Percentiles rank a stretch among this genome's conserved stretches.
Conservation (phyloP, 2,329 filamentous ascomycete species). For the Sclerotinia nivalis region DNA sequence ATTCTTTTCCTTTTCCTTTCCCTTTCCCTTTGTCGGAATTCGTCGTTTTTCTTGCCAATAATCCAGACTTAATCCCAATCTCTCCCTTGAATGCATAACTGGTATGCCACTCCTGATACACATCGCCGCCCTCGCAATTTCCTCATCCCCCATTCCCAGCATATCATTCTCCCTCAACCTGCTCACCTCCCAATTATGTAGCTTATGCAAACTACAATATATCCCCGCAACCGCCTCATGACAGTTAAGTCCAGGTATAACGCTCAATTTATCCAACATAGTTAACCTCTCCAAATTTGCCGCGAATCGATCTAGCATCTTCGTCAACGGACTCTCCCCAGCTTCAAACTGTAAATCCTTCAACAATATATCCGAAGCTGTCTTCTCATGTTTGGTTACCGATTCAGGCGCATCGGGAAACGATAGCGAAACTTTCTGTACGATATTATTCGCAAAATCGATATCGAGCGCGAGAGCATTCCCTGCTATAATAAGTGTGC, state of each 20-base stretch:
- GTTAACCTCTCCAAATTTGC: slow-evolving; percentile 70
- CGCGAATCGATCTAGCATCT: slow-evolving; percentile 69
- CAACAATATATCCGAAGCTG: slow-evolving; percentile 65
- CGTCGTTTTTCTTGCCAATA: slow-evolving; percentile 72
- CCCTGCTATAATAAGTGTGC: slow-evolving; percentile 62
- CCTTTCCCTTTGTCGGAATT: slow-evolving; percentile 43
- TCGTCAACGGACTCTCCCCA: slow-evolving; percentile 65
- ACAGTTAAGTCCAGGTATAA: slow-evolving; percentile 67
- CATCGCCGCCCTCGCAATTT: slow-evolving; percentile 45
- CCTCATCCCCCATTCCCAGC: slow-evolving; percentile 49
- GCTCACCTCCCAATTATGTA: slow-evolving; percentile 71
- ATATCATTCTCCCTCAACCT: slow-evolving; percentile 52
- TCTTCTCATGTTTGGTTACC: slow-evolving; percentile 60
- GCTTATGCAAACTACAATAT: slow-evolving; percentile 65
- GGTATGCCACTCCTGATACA: slow-evolving; percentile 71
- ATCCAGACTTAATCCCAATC: slow-evolving; percentile 69
- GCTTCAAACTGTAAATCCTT: slow-evolving; percentile 61
- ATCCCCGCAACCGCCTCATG: slow-evolving; percentile 76
- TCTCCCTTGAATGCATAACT: slow-evolving; percentile 66
- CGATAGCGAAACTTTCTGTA: slow-evolving; percentile 61
- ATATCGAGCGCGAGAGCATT: slow-evolving; percentile 63
- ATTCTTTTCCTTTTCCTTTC: slow-evolving; percentile 35
- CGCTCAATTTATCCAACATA: slow-evolving; percentile 69
- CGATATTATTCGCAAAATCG: slow-evolving; percentile 60
- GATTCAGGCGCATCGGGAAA: slow-evolving; percentile 61